Percentiles rank a stretch among this genome's conserved stretches.
Conservation (phyloP, 2,329 filamentous ascomycete genomes). For the Penicillium sp. region DNA sequence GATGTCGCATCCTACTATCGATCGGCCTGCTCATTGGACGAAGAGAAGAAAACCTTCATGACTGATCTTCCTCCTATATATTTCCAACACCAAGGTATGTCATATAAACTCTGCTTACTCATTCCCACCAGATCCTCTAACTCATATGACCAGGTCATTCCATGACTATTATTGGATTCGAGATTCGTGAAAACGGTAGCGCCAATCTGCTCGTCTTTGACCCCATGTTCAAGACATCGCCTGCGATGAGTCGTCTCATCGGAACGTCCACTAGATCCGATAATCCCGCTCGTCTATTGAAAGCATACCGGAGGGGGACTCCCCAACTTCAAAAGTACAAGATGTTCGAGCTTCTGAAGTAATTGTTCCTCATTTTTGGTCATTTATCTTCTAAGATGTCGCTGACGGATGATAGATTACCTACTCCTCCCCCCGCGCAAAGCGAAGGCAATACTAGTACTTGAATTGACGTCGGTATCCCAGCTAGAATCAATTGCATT, state of each 20-base stretch:
- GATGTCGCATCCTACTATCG: slow-evolving; percentile 77
- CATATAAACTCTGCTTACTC: background rate
- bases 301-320: slow-evolving; percentile 72
- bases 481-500: no score
- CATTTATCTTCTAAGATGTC: background rate
- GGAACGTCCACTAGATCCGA: slow-evolving; percentile 48
- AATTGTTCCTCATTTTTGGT: slow-evolving; percentile 17
- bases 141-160: slow-evolving; percentile 70
- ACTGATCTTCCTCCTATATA: slow-evolving; percentile 84
- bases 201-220: slow-evolving; percentile 84
- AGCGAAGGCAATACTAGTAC: no score
- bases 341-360: slow-evolving; percentile 81
- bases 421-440: background rate
- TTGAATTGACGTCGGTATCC: no score
- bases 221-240: slow-evolving; percentile 75
- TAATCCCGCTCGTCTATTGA: slow-evolving; percentile 61
- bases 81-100: slow-evolving; percentile 76
- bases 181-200: slow-evolving; percentile 67
- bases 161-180: slow-evolving; percentile 84
- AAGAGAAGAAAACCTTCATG: slow-evolving; percentile 64
- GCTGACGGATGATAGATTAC: slow-evolving; percentile 14
- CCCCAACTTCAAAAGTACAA: slow-evolving; percentile 71
- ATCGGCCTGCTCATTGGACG: slow-evolving; percentile 52
- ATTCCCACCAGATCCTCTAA: background rate
- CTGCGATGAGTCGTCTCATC: slow-evolving; percentile 64